A percentile compares a stretch with the other conserved stretches of the same genome.
Conservation (phyloP, 306 rosid genomes). For the Begonia masoniana region DNA sequence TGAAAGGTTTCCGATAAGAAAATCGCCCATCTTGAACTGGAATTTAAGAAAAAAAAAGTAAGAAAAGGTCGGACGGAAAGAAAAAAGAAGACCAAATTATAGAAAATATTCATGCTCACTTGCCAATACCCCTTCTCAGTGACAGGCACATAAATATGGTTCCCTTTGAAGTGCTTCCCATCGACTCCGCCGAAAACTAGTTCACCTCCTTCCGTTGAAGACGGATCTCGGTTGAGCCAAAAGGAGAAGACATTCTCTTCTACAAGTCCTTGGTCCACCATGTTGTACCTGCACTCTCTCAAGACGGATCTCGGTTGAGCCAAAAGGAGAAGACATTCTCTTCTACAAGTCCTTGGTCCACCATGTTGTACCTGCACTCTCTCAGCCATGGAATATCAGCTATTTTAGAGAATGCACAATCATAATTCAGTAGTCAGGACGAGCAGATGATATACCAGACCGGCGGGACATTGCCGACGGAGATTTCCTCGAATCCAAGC, state of each 20-base stretch:
- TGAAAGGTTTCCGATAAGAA: constrained; percentile 48
- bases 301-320: constrained; percentile 51
- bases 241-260: constrained; percentile 66
- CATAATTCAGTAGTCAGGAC: background rate
- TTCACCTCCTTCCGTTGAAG: constrained; percentile 53
- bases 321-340: constrained; percentile 81
- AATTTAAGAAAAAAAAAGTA: background rate
- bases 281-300: constrained; percentile 80
- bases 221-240: constrained; percentile 67
- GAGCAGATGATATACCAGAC: constrained; percentile 45
- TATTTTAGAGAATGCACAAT: no score
- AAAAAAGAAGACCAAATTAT: background rate
- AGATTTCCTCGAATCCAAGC: constrained; percentile 88
- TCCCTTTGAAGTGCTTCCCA: constrained; percentile 57
- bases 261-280: constrained; percentile 57
- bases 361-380: constrained; percentile 56
- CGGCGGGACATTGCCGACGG: constrained; percentile 58
- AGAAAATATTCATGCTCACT: constrained; percentile 22
- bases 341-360: constrained; percentile 47
- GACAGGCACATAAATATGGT: constrained; percentile 66
- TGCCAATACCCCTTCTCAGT: constrained; percentile 88
- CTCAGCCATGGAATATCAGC: background rate
- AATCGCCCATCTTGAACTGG: constrained; percentile 80
- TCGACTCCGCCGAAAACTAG: constrained; percentile 70
- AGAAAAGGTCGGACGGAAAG: background rate